Base-by-base conservation (phyloP, 345 rosid species). In the Euphorbia pulcherrima region DNA sequence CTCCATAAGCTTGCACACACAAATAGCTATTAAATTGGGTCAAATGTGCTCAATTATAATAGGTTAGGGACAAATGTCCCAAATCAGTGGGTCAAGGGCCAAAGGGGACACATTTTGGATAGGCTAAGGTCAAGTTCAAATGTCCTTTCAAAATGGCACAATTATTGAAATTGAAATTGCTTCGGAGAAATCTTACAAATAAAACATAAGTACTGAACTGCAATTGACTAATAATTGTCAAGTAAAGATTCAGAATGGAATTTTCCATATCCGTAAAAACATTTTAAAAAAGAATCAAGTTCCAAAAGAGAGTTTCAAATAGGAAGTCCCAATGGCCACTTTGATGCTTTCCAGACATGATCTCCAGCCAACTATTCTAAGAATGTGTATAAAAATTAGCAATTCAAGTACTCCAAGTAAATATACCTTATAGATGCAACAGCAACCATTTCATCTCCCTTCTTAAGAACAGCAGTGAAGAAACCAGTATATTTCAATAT, bases 351-450 rank as follows among this genome's bases (percentile, higher is more conserved):
- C 58, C 55, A 54, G n/a, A 18, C 46, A 29, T 27, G 33, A 68
- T 55, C 8, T 28, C 21, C 28, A 44, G 23, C 30, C 5, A 18
- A 30, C 8, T 48, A 23, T 69, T 50, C 44, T 18, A 27, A 6
- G 17, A 21, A 23, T 60, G 44, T 44, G 53, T 52, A 51, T 18
- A 70, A 30, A 35, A 68, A 60, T 27, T 44, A 55, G 50, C 58
- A 53, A n/a, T 11, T 20, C 16, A 68, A 52, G 56, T 4, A 52
- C 35, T 41, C 6, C 5, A 29, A 59, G 26, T 14, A 50, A 65
- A 64, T 27, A 62, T 74, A 91, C 99, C 99, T 85, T 71, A 94
- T 88, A 67, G 97, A 86, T 70, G 99, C 99, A 73, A 83, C 97
- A 75, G 83, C 77, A 56, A 87, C 74, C 27, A 88, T 78, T 82